Conservation (phyloP, 2,329 filamentous ascomycete species). For the Fusarium sacchari region DNA sequence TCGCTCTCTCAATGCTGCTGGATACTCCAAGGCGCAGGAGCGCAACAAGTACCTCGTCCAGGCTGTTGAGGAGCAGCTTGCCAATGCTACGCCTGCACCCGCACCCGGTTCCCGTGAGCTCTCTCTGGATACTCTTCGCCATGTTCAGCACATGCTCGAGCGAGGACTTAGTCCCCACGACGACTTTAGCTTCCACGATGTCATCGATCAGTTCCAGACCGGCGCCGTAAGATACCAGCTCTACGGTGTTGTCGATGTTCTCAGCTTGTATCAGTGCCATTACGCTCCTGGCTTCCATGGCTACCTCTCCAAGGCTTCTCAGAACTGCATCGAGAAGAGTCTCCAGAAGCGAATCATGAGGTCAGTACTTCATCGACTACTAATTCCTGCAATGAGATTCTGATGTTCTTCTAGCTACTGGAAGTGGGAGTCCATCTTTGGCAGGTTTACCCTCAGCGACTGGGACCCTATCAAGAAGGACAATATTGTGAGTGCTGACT, state of each 20-base stretch:
- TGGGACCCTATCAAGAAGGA: neutral
- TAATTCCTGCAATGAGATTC: fast-evolving
- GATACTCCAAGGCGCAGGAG: neutral
- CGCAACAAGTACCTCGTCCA: neutral
- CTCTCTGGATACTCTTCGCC: neutral
- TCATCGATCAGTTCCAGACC: neutral
- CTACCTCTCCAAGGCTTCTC: neutral
- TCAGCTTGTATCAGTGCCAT: neutral
- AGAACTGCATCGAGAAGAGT: neutral
- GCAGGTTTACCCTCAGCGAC: neutral
- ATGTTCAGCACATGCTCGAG: neutral
- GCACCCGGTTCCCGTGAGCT: neutral
- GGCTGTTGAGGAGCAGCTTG: neutral
- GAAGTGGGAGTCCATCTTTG: neutral
- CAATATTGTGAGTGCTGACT: neutral
- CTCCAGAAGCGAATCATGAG: neutral
- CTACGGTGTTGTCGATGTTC: neutral
- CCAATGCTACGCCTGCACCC: neutral
- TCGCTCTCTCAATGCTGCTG: neutral
- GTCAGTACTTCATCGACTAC: fast-evolving
- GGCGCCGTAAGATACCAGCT: neutral
- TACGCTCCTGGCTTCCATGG: neutral
- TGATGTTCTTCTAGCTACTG: neutral
- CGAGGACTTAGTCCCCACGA: neutral
- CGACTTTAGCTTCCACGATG: neutral